A percentile compares a stretch with the other conserved stretches of the same genome.
Conservation (phyloP, 108 stramenopile species). For the Pseudonitzschia multiseries region DNA sequence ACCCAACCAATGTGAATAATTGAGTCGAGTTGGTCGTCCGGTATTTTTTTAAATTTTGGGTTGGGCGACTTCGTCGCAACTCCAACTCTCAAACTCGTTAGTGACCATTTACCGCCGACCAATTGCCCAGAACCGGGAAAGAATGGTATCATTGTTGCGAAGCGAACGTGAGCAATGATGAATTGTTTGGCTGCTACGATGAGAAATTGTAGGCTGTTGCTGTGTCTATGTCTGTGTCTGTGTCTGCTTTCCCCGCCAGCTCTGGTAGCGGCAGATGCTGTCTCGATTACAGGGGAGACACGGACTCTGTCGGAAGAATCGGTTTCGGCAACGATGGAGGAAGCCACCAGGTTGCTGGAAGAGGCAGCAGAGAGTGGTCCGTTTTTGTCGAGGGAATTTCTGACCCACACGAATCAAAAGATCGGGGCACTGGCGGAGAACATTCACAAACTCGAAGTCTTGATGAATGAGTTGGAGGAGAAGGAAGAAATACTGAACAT, state of each 20-base stretch:
- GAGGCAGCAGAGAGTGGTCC: background rate
- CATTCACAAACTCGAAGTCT: conserved; percentile 2
- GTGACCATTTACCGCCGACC: too few species aligned
- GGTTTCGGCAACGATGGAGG: background rate
- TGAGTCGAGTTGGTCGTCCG: too few species aligned
- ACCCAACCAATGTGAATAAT: too few species aligned
- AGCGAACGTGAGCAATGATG: too few species aligned
- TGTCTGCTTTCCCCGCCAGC: too few species aligned
- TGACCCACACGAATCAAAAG: background rate
- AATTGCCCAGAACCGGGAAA: too few species aligned
- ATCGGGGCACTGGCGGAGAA: background rate
- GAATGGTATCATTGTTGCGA: too few species aligned
- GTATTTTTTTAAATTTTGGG: too few species aligned
- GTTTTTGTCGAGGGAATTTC: background rate
- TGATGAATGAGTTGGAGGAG: conserved; percentile 1
- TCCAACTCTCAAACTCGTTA: too few species aligned
- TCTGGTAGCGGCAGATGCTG: background rate
- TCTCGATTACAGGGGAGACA: background rate
- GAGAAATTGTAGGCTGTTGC: too few species aligned
- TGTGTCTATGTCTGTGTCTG: too few species aligned
- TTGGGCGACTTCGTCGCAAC: too few species aligned
- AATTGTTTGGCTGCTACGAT: background rate
- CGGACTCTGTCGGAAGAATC: background rate
- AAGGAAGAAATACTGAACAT: background rate
- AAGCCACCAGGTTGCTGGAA: background rate